phyloP scores from a whole-genome alignment of 2,329 filamentous ascomycete species.

The Venturia oleaginea region DNA sequence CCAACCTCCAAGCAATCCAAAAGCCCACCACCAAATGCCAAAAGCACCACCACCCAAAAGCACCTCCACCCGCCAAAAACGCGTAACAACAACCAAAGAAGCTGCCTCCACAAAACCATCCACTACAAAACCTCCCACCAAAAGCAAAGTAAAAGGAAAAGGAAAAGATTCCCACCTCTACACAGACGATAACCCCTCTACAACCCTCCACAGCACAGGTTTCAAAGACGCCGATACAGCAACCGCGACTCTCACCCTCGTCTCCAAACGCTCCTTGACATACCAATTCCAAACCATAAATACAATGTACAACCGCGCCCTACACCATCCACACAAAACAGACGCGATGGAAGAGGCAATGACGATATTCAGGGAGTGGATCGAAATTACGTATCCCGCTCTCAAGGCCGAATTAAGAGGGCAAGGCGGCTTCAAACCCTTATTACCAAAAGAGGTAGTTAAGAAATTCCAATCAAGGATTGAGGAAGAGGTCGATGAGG shows the following conservation, averaged over 20 bases:
- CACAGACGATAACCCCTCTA: constrained; percentile 25
- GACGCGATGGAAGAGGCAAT: constrained; percentile 21
- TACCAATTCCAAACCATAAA: constrained; percentile 27
- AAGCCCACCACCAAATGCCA: neutral
- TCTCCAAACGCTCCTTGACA: constrained; percentile 22
- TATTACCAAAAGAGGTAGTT: constrained; percentile 21
- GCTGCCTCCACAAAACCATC: no score
- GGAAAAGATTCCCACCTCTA: constrained; percentile 24
- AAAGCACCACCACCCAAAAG: neutral
- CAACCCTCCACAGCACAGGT: constrained; percentile 25
- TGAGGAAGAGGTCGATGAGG: constrained; percentile 14
- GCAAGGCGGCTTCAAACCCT: constrained; percentile 19
- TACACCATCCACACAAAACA: constrained; percentile 19
- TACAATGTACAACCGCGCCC: constrained; percentile 24
- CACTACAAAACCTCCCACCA: neutral
- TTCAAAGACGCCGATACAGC: constrained; percentile 24
- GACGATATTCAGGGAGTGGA: constrained; percentile 22
- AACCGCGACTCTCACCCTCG: constrained; percentile 21
- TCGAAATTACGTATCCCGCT: constrained; percentile 23
- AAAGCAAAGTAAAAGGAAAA: neutral
- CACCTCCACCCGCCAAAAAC: neutral
- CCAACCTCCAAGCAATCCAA: no score
- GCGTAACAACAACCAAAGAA: neutral
- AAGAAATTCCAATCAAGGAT: constrained; percentile 17
- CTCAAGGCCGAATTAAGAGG: constrained; percentile 17